Conservation (phyloP, 305 asterid species). For the Andrographis paniculata region DNA sequence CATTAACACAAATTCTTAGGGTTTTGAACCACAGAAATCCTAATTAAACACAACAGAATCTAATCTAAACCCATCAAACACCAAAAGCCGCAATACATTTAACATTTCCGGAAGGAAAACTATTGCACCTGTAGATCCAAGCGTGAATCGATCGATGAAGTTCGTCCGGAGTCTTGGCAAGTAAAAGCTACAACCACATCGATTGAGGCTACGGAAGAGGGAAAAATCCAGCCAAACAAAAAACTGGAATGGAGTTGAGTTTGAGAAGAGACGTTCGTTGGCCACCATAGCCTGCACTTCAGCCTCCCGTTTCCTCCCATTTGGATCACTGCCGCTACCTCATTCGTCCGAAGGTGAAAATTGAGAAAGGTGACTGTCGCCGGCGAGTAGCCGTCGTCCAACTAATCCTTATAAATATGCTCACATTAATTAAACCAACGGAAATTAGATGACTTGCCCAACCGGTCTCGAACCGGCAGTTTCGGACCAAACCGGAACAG, state of each 20-base stretch:
- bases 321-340: constrained; percentile 12
- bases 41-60: neutral
- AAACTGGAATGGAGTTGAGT: constrained; percentile 30
- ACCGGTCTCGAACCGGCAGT: too few relatives aligned
- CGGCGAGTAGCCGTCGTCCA: constrained; percentile 17
- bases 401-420: too few relatives aligned
- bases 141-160: constrained; percentile 22
- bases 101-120: neutral
- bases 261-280: constrained; percentile 38
- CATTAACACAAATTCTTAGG: neutral
- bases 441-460: too few relatives aligned
- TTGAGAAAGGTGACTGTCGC: neutral
- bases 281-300: constrained; percentile 97
- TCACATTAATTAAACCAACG: too few relatives aligned
- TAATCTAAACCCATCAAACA: constrained; percentile 7
- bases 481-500: too few relatives aligned
- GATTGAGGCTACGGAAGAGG: constrained; percentile 41
- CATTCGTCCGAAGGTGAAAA: constrained; percentile 11
- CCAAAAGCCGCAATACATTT: constrained; percentile 5
- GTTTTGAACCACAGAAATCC: neutral
- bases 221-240: constrained; percentile 76
- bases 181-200: constrained; percentile 74
- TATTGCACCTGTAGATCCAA: constrained; percentile 48
- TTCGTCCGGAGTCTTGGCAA: constrained; percentile 30
- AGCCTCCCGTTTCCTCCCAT: constrained; percentile 30